Evolutionary conservation across 176 grass and related monocot species (phyloP), one percentile per base, ranked within the genome.

Genomic region (Calamus simplicifolius): DNA sequence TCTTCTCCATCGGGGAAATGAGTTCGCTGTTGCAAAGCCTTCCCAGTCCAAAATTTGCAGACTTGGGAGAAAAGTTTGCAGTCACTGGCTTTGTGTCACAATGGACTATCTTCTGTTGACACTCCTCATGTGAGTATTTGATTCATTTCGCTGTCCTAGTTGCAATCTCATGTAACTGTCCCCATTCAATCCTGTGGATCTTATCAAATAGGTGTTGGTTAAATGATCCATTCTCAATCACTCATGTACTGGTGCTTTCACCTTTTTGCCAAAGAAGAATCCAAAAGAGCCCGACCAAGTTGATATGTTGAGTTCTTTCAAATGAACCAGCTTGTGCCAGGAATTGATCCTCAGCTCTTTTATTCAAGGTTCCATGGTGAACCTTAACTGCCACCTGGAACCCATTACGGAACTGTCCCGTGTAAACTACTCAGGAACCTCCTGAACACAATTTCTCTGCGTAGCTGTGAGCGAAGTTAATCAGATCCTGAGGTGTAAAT

Each of bases 391-490:
- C 89, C 19, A 94, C 71, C 18, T 57, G 19, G 4, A 81, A 28
- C 27, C 84, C 70, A 27, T 84, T 88, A 0, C 77, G 84, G 0
- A 88, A 54, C 23, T 73, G 58, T 0, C 80, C 89, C 66, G 54
- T 84, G 80, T 81, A 93, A 16, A 88, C 89, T 17, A 88, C 84
- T 29, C 84, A 80, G 19, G 70, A 88, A 30, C 84, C 84, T 43
- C 89, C 89, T 60, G 84, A 84, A 1, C 89, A 80, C 0, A 93
- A 54, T 54, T 84, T 64, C 2, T 35, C 16, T 10, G 77, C 61
- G 60, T 62, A 93, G 29, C 72, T 78, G 19, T 19, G 17, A 1
- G 84, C 84, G 59, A 69, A 84, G 3, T 17, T 14, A 0, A 58
- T 62, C n/a, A 93, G 77, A 49, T 88, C 77, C 54, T 76, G 53